Base-by-base conservation (phyloP, 108 stramenopile genomes). In the Nannochloropsis granulata region DNA sequence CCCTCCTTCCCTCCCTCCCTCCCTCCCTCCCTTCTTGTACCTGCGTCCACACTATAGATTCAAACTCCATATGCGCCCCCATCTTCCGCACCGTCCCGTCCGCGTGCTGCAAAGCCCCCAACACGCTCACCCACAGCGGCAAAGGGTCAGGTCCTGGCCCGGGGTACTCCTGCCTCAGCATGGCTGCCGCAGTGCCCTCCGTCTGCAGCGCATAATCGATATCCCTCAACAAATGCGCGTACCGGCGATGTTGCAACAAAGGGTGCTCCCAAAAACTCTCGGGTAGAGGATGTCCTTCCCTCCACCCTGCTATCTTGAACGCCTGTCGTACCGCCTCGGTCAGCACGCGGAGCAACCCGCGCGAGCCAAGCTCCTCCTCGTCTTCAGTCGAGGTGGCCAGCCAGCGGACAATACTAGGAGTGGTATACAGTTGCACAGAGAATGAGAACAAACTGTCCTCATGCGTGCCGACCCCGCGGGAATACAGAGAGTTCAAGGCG, bases 391-490 rank as follows among this genome's bases (percentile, higher is more conserved):
- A 71, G 56, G 24, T 24, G 81, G 12, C 26, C 12, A 43, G 81
- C 25, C 43, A 26, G 12, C 42, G 81, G 56, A 88, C 84, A 43
- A 88, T 81, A 43, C 81, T 82, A 13, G 88, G 84, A 25, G 88
- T 88, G 79, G 88, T 88, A 82, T 84, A 88, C 23, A 84, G 71
- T 82, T 88, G 88, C 24, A 88, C 88, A 82, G 83, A 84, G 84
- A 88, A 83, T 11, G 79, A 44, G 78, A 88, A 88, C 24, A 84
- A 45, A 56, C 42, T 78, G 24, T 88, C 87, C 44, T 81, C 46
- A 13, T 79, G 43, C 45, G 80, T 80, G 82, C 87, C 87, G 25
- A 88, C 44, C 78, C 84, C 84, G 23, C 44, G 84, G 71, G 78
- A 79, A 84, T 81, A 88, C 8, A 83, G 83, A 21, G 83, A 23